phyloP scores from a whole-genome alignment of 495 filamentous ascomycete genomes.

The Trichoderma virens region DNA sequence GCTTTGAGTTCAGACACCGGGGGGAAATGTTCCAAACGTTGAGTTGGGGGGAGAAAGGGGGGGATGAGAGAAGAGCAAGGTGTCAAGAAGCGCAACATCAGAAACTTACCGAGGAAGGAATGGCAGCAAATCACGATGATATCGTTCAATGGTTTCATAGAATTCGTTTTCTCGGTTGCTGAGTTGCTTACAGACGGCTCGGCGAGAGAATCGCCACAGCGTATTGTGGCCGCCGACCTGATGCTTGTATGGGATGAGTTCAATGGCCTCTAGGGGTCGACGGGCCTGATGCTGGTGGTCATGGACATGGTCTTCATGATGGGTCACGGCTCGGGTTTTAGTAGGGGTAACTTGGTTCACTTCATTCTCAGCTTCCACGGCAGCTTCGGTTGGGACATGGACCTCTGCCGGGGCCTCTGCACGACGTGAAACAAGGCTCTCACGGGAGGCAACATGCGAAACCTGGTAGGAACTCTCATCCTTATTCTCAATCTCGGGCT shows the following conservation, averaged over 20 bases:
- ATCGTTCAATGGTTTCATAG: conserved; percentile 87
- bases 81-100: not conserved
- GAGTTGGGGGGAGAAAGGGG: not conserved
- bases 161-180: conserved; percentile 98
- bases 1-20: not conserved
- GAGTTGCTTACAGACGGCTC: conserved; percentile 94
- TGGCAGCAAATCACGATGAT: conserved; percentile 79
- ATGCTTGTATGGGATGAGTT: conserved; percentile 93
- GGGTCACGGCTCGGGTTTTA: conserved; percentile 27
- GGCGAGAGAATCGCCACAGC: conserved; percentile 87
- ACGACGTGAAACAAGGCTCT: conserved; percentile 14
- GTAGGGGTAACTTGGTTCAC: conserved; percentile 18
- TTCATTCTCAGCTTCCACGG: conserved; percentile 33
- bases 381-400: conserved; percentile 28
- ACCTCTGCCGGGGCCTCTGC: conserved; percentile 21
- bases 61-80: not conserved
- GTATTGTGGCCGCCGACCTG: conserved; percentile 96
- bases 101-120: conserved; percentile 85
- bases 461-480: conserved; percentile 8
- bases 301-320: conserved; percentile 39
- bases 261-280: conserved; percentile 78
- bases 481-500: conserved; percentile 26
- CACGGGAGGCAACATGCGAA: conserved; percentile 5
- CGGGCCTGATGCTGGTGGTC: conserved; percentile 40
- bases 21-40: too few species aligned